Evolutionary conservation across 2,329 filamentous ascomycete species (phyloP), one percentile per base, ranked within the genome.

Genomic region (Colletotrichum somersetense): DNA sequence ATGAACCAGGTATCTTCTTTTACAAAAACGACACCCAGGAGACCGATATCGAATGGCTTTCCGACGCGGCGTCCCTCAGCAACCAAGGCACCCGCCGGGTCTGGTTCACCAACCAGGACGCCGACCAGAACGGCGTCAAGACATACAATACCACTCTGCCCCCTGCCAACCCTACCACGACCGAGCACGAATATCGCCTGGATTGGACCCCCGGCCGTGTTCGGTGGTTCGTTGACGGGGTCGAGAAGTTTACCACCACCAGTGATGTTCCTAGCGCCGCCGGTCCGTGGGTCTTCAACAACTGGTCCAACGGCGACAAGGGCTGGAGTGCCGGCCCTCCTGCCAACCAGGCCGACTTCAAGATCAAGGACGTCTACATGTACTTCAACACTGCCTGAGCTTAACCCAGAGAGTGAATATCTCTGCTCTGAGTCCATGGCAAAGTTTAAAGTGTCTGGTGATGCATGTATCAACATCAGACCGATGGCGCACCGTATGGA

Each of bases 41-140:
- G 59, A 76, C 75, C 1, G 79, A 80, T 2, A 80, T 80, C 8
- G 79, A 80, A 62, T 80, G 79, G 79, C 77, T 80, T 18, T 80
- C 79, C 0, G 78, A 80, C 16, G 44, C 75, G 14, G 71, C 71
- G 1, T 79, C 77, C 1, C 35, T 73, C 8, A 79, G 78, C 46
- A 79, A 80, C 48, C 44, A 23, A 3, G 79, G 79, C 4, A 69
- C 72, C 16, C 75, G 76, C n/a, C 67, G 72, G 20, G 57, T 80
- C 30, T 80, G 78, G 78, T 59, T 79, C 38, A 80, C 78, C 3
- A 80, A 80, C 74, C 79, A 80, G 44, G 79, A 79, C 52, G 70
- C 66, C 4, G 70, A 77, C 38, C 74, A 68, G 3, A 73, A 77
- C 6, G 77, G 75, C 1, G 11, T 75, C 20, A 69, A 68, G 14